Evolutionary conservation across 208 protist genomes (phyloP).

Genomic region (Crithidia brevicula): DNA sequence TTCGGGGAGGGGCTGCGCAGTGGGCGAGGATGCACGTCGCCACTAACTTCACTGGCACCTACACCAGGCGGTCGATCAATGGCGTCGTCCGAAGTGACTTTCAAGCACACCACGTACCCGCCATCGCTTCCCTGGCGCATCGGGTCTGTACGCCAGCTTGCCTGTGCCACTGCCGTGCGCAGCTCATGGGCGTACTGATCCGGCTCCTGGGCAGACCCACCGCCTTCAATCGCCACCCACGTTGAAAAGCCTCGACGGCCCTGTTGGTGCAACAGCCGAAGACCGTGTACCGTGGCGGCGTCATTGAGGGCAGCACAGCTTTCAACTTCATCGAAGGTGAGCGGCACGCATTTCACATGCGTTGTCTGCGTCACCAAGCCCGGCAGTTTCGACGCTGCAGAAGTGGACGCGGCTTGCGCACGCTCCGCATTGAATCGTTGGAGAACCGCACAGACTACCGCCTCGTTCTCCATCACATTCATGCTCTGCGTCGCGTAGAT

Average conservation of each 20-base stretch:
- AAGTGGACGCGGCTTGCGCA: background rate
- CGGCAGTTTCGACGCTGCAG: no score
- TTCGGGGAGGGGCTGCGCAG: no score
- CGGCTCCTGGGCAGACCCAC: conserved; percentile 39
- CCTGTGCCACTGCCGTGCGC: conserved; percentile 37
- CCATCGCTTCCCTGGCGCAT: conserved; percentile 41
- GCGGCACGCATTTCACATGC: conserved; percentile 34
- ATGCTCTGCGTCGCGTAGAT: conserved; percentile 94
- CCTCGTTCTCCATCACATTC: conserved; percentile 96
- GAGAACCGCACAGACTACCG: conserved; percentile 85
- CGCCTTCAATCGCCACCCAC: conserved; percentile 69
- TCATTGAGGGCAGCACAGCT: conserved; percentile 6
- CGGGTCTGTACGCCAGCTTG: conserved; percentile 55
- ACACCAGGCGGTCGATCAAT: no score
- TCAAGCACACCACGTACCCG: conserved; percentile 56
- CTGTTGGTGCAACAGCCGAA: conserved; percentile 16
- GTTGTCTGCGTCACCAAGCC: background rate
- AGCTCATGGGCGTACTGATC: conserved; percentile 33
- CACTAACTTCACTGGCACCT: no score
- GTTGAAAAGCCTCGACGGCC: conserved; percentile 44
- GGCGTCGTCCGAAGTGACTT: conserved; percentile 16
- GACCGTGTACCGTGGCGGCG: conserved; percentile 3
- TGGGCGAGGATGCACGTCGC: no score
- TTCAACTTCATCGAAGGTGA: conserved; percentile 9
- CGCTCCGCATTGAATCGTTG: conserved; percentile 24